Evolutionary conservation across 139 green algal species (phyloP).

Genomic region (Pseudopediastrum boryanum): DNA sequence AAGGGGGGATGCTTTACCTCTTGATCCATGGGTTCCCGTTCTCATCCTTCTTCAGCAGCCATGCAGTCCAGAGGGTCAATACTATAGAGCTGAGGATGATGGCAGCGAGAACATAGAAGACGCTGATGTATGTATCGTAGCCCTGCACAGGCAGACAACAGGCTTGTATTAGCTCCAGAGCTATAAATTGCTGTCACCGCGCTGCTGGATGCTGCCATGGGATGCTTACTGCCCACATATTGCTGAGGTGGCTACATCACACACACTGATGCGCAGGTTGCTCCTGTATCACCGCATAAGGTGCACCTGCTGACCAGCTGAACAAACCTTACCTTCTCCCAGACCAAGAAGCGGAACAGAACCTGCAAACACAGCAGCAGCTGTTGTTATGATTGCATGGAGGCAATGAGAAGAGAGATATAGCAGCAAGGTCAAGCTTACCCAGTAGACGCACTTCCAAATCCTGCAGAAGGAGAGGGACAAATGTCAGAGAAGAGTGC

Average conservation of each 20-base stretch:
- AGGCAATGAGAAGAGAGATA: no score
- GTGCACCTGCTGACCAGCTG: background rate
- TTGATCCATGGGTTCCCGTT: background rate
- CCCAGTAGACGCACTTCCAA: background rate
- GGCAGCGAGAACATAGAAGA: conserved; percentile 28
- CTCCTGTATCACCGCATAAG: background rate
- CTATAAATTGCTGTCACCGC: background rate
- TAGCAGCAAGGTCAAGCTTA: no score
- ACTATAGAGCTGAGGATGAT: conserved; percentile 3
- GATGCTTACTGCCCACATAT: background rate
- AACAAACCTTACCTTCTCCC: background rate
- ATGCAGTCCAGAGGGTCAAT: conserved; percentile 1
- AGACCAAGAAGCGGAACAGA: background rate
- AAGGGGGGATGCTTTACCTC: no score
- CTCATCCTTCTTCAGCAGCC: conserved; percentile 24
- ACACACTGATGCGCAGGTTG: background rate
- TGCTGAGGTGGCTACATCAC: background rate
- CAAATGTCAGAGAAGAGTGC: background rate
- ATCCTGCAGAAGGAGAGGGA: background rate
- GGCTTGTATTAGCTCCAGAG: background rate
- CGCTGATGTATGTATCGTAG: conserved; percentile 19
- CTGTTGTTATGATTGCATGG: no score
- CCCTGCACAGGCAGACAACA: background rate
- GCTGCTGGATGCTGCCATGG: background rate
- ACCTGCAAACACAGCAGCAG: background rate